These are phyloP conservation scores for Taphrina sp. DNA, from an alignment of 1,139 yeast genomes.

Conservation along the genomic window DNA sequence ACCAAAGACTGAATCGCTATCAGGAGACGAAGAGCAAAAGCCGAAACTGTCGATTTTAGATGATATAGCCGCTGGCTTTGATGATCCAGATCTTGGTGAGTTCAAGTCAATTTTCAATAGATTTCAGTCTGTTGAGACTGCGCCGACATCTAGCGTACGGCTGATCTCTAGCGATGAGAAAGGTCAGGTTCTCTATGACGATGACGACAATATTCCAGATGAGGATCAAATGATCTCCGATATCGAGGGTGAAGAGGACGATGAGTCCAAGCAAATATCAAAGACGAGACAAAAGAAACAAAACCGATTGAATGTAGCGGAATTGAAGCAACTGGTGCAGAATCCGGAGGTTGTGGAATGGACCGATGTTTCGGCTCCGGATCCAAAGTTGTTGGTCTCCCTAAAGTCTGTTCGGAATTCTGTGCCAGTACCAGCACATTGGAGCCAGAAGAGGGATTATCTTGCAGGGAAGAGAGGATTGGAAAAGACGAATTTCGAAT, in stretches of 20 bases:
- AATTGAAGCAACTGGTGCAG: conserved; percentile 58
- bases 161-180: conserved; percentile 35
- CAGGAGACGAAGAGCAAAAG: background rate
- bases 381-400: conserved; percentile 64
- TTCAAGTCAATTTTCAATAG: conserved; percentile 28
- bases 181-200: conserved; percentile 45
- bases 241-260: conserved; percentile 39
- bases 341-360: conserved; percentile 79
- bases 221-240: conserved; percentile 37
- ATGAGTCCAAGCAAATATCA: conserved; percentile 39
- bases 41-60: conserved; percentile 5
- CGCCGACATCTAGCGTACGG: background rate
- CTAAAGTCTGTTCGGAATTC: conserved; percentile 66
- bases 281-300: conserved; percentile 53
- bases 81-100: conserved; percentile 12
- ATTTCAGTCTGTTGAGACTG: conserved; percentile 13
- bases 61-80: conserved; percentile 13
- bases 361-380: conserved; percentile 81
- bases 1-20: background rate
- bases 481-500: conserved; percentile 69
- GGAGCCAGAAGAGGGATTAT: conserved; percentile 79
- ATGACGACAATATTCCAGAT: conserved; percentile 43
- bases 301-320: conserved; percentile 64
- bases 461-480: conserved; percentile 67
- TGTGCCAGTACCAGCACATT: conserved; percentile 78